Percentiles rank a stretch among this genome's conserved stretches.
Evolutionary conservation across 2,329 filamentous ascomycete genomes (phyloP).

Genomic region (Aspergillus sp.): DNA sequence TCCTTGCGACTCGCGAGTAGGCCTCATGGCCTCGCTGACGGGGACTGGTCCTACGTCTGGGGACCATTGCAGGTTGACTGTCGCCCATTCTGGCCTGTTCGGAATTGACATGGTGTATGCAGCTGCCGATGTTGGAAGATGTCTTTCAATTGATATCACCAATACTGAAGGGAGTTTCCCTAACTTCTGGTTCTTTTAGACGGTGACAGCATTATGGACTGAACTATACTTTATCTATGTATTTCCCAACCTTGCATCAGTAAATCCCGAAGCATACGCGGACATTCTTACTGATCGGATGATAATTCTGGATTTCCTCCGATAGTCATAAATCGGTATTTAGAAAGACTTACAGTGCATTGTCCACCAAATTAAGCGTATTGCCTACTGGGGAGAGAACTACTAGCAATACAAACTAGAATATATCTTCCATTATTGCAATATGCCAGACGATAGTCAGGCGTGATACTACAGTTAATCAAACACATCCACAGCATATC

Average conservation of each 20-base stretch:
- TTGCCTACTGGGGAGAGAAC: too few species aligned
- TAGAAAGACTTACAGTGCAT: too few species aligned
- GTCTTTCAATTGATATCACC: too few species aligned
- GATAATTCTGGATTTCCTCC: not conserved
- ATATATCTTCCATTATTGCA: not conserved
- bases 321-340: not conserved
- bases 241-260: not conserved
- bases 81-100: not conserved
- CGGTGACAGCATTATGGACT: too few species aligned
- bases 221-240: not conserved
- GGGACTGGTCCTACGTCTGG: not conserved
- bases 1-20: not conserved
- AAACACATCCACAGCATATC: not conserved
- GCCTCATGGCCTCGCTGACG: not conserved
- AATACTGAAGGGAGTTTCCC: too few species aligned
- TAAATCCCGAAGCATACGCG: not conserved
- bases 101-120: not conserved
- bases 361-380: too few species aligned
- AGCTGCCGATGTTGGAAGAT: too few species aligned
- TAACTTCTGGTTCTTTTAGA: not conserved
- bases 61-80: not conserved
- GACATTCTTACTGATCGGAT: not conserved
- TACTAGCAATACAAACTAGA: not conserved
- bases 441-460: not conserved
- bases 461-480: not conserved